These are phyloP conservation scores for Marasmius fiardii DNA, from an alignment of 1,284 basidiomycete genomes.

Conservation along the genomic window DNA sequence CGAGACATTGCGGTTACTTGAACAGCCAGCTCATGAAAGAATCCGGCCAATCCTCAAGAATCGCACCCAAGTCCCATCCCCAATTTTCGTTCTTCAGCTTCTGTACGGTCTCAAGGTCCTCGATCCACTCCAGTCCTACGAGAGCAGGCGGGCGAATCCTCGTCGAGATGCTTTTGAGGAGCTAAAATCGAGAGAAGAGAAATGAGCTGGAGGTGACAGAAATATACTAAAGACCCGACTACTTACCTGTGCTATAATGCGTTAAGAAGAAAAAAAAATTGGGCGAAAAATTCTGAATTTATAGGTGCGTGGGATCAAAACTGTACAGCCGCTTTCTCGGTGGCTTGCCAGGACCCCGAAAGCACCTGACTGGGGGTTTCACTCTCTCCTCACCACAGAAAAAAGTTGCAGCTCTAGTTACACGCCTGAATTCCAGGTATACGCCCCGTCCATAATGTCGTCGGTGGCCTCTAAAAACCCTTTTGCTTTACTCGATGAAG, in stretches of 20 bases:
- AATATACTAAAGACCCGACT: neutral
- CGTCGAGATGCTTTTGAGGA: constrained; percentile 84
- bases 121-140: constrained; percentile 66
- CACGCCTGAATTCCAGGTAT: constrained; percentile 19
- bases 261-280: constrained; percentile 1
- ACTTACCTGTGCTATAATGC: constrained; percentile 8
- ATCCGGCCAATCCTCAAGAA: constrained; percentile 44
- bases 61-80: constrained; percentile 87
- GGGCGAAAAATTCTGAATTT: neutral
- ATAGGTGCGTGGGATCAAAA: constrained; percentile 4
- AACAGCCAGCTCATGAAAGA: constrained; percentile 66
- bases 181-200: constrained; percentile 37
- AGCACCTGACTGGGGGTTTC: constrained; percentile 1
- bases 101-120: constrained; percentile 84
- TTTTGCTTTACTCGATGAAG: constrained; percentile 70
- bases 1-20: constrained; percentile 81
- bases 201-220: constrained; percentile 17
- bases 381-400: constrained; percentile 3
- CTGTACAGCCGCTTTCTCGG: constrained; percentile 6
- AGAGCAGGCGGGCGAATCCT: constrained; percentile 63
- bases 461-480: constrained; percentile 79
- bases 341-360: neutral
- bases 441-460: constrained; percentile 75
- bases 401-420: neutral
- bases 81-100: constrained; percentile 64